Conservation (phyloP, 306 rosid species). For the Alnus glutinosa region DNA sequence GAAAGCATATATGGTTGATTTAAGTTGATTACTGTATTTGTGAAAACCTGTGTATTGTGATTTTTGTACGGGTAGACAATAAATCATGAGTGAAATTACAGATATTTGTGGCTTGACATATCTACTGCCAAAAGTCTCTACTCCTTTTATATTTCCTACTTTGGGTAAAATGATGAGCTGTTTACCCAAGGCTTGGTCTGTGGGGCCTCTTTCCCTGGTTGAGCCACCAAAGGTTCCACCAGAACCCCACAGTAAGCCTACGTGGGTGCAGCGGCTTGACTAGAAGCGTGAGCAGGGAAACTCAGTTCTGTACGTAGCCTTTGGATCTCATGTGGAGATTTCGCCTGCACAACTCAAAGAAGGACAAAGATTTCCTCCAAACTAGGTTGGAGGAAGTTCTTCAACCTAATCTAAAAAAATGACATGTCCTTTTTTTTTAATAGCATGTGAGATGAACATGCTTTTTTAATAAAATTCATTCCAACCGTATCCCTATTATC, state of each 20-base stretch:
- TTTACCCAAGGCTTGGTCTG: slow-evolving; percentile 19
- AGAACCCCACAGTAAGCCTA: not conserved
- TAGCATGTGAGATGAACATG: slow-evolving; percentile 35
- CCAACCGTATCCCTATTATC: too few species aligned
- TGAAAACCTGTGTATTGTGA: slow-evolving; percentile 3
- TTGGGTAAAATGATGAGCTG: too few species aligned
- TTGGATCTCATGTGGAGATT: slow-evolving; percentile 9
- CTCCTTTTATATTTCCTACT: too few species aligned
- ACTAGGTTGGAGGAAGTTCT: too few species aligned
- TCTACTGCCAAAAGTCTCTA: too few species aligned
- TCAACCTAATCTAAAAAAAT: too few species aligned
- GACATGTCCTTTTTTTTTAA: too few species aligned
- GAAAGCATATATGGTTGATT: not conserved
- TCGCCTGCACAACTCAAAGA: slow-evolving; percentile 31
- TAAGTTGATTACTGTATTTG: not conserved
- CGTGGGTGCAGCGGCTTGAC: slow-evolving; percentile 43
- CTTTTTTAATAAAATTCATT: not conserved
- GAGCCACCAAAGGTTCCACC: not conserved
- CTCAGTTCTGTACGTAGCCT: slow-evolving; percentile 44
- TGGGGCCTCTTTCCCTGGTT: slow-evolving; percentile 45
- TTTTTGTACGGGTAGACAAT: not conserved
- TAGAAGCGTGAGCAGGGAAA: slow-evolving; percentile 2
- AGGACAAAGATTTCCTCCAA: too few species aligned
- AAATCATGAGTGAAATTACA: too few species aligned
- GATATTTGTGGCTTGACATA: too few species aligned